phyloP scores from a whole-genome alignment of 2,329 filamentous ascomycete species.

The Fusarium sacchari region DNA sequence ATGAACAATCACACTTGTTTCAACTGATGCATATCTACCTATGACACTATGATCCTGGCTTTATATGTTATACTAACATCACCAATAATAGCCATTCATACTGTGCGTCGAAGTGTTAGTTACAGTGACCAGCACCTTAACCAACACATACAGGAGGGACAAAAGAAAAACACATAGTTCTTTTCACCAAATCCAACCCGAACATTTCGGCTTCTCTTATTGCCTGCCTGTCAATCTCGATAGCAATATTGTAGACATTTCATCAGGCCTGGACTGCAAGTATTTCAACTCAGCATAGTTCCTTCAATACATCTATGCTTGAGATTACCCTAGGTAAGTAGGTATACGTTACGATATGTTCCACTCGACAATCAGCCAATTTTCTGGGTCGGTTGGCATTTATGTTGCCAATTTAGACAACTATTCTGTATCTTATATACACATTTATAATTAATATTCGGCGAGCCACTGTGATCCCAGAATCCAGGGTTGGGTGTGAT shows the following conservation, averaged over 20 bases:
- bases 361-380: neutral
- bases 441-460: conserved; percentile 49
- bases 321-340: conserved; percentile 11
- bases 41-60: neutral
- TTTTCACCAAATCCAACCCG: neutral
- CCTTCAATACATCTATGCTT: neutral
- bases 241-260: neutral
- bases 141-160: neutral
- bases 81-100: neutral
- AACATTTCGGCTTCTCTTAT: neutral
- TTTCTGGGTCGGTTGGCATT: neutral
- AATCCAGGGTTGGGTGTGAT: conserved; percentile 62
- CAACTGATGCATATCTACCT: neutral
- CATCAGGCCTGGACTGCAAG: neutral
- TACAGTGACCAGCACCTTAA: neutral
- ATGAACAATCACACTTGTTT: neutral
- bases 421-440: conserved; percentile 50
- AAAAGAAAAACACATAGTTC: neutral
- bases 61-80: neutral
- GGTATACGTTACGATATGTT: neutral
- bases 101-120: neutral
- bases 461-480: conserved; percentile 60
- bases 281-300: neutral
- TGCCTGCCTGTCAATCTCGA: too few relatives aligned
- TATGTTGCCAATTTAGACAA: conserved; percentile 47